phyloP scores from a whole-genome alignment of 2,329 filamentous ascomycete genomes.

The Stemphylium lycopersici region DNA sequence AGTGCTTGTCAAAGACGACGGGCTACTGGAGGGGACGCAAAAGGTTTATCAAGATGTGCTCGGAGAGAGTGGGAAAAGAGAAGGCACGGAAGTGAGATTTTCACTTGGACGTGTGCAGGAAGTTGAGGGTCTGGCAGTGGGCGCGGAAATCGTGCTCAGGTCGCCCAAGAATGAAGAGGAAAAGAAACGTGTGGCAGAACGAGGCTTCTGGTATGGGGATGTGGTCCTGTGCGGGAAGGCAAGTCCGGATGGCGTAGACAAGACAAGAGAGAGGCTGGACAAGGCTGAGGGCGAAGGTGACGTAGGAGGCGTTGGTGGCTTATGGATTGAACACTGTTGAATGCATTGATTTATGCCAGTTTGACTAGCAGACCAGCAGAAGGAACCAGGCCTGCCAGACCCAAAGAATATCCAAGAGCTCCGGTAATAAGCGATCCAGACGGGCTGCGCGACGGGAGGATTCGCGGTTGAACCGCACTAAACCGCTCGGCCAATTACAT shows the following conservation, averaged over 20 bases:
- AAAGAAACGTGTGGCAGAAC: conserved; percentile 14
- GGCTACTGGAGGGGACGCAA: conserved; percentile 19
- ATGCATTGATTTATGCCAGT: not conserved
- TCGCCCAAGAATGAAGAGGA: conserved; percentile 30
- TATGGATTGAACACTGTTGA: conserved; percentile 36
- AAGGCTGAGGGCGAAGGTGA: not conserved
- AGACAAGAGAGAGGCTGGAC: conserved; percentile 24
- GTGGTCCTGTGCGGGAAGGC: conserved; percentile 29
- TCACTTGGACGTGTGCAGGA: conserved; percentile 21
- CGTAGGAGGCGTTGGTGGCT: conserved; percentile 22
- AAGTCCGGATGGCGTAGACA: conserved; percentile 5
- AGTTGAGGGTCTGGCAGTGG: conserved; percentile 17
- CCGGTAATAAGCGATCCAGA: no score
- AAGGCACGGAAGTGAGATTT: conserved; percentile 15
- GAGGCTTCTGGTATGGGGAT: conserved; percentile 36
- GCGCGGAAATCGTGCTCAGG: conserved; percentile 27
- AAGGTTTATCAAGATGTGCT: conserved; percentile 23
- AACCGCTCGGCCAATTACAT: not conserved
- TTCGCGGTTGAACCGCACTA: no score
- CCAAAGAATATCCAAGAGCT: no score
- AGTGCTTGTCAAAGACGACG: conserved; percentile 31
- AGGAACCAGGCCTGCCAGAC: no score
- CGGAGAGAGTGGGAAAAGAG: conserved; percentile 2
- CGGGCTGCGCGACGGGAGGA: no score
- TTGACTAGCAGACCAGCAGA: no score